A percentile compares a stretch with the other conserved stretches of the same genome.
These are phyloP conservation scores for Pholiota microspora DNA, from an alignment of 768 basidiomycete genomes.

Conservation along the genomic window DNA sequence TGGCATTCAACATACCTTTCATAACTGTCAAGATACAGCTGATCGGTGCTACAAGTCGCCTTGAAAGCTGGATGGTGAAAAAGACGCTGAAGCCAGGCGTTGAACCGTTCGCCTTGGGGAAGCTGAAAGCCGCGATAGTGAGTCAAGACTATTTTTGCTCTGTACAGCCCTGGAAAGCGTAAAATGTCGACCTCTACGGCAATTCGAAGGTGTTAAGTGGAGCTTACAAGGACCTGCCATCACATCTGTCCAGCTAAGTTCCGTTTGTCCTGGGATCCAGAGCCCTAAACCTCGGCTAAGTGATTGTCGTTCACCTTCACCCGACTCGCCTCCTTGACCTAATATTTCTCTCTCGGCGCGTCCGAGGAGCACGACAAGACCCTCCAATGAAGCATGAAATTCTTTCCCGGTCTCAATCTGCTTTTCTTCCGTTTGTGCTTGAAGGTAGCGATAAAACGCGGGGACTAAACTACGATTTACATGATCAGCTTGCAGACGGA, in stretches of 20 bases:
- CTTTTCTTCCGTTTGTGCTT: constrained; percentile 56
- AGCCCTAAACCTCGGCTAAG: constrained; percentile 47
- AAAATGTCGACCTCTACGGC: background rate
- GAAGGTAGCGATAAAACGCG: constrained; percentile 72
- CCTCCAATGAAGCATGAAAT: constrained; percentile 48
- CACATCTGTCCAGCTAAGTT: constrained; percentile 62
- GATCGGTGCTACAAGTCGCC: constrained; percentile 64
- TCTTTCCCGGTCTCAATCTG: constrained; percentile 55
- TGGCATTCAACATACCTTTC: constrained; percentile 50
- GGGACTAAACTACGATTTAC: constrained; percentile 64
- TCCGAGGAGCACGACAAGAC: constrained; percentile 53
- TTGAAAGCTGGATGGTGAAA: constrained; percentile 63
- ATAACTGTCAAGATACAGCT: constrained; percentile 70
- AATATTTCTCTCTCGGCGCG: constrained; percentile 49
- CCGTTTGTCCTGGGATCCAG: constrained; percentile 50
- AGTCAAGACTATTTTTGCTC: constrained; percentile 59
- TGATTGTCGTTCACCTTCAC: constrained; percentile 38
- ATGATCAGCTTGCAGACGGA: constrained; percentile 68
- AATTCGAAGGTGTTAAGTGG: background rate
- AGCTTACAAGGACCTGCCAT: constrained; percentile 68
- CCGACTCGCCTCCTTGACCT: constrained; percentile 33
- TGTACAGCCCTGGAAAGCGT: constrained; percentile 65
- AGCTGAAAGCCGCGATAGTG: constrained; percentile 69
- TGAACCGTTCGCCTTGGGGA: constrained; percentile 45
- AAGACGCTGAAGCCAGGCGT: constrained; percentile 51